Percentiles rank a stretch among this genome's conserved stretches.
These are phyloP conservation scores for Vitis amurensis DNA, from an alignment of 164 flowering plant species.

Conservation along the genomic window DNA sequence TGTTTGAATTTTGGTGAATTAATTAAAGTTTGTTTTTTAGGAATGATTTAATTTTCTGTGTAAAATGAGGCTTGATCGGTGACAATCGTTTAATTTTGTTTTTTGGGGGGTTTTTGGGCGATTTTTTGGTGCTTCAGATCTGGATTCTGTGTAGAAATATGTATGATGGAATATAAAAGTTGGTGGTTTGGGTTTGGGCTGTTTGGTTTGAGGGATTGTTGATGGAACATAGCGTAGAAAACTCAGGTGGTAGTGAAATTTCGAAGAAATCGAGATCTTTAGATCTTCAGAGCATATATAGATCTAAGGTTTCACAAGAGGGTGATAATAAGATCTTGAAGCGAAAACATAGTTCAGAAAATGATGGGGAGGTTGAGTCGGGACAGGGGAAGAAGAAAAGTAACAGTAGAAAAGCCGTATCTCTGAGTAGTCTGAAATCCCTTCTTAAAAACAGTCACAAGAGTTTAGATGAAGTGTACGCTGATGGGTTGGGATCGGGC, in stretches of 20 bases:
- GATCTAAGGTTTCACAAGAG: conserved; percentile 27
- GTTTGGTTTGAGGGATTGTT: conserved; percentile 41
- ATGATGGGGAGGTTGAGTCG: conserved; percentile 12
- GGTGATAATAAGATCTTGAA: conserved; percentile 20
- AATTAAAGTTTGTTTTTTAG: neutral
- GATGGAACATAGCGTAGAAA: conserved; percentile 70
- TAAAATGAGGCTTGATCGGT: conserved; percentile 13
- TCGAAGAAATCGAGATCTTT: conserved; percentile 57
- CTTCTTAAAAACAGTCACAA: conserved; percentile 30
- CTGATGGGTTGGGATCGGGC: conserved; percentile 18
- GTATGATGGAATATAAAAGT: conserved; percentile 54
- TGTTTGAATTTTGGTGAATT: conserved; percentile 10
- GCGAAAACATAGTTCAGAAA: conserved; percentile 21
- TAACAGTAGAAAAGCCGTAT: conserved; percentile 49
- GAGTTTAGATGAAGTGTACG: conserved; percentile 33
- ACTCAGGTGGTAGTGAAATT: conserved; percentile 40
- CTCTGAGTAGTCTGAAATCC: conserved; percentile 41
- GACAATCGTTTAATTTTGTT: neutral
- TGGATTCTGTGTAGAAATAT: conserved; percentile 32
- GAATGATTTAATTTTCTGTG: neutral
- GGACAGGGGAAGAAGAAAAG: conserved; percentile 30
- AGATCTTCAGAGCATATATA: conserved; percentile 61
- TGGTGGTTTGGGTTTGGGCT: conserved; percentile 29
- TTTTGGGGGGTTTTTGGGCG: conserved; percentile 12
- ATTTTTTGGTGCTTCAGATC: conserved; percentile 43